Evolutionary conservation across 176 grass and related monocot species (phyloP).

Genomic region (Juncus effusus): DNA sequence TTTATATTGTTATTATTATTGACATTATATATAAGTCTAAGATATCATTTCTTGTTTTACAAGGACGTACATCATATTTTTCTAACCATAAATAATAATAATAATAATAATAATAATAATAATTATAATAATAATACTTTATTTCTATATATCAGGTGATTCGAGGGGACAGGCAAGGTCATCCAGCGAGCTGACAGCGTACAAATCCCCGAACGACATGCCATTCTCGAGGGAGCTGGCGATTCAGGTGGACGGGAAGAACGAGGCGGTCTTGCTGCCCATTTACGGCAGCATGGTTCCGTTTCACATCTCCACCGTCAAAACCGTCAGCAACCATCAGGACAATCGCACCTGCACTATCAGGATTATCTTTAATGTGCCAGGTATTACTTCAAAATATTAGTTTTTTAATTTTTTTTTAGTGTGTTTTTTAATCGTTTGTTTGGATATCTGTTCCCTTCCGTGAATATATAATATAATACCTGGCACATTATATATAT

Average conservation of each 20-base stretch:
- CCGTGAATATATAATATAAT: too few relatives aligned
- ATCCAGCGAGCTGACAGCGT: constrained; percentile 71
- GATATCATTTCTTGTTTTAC: too few relatives aligned
- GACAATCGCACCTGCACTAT: constrained; percentile 71
- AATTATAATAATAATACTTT: too few relatives aligned
- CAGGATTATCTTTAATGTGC: constrained; percentile 74
- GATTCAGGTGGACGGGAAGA: constrained; percentile 83
- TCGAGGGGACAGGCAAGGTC: constrained; percentile 37
- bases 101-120: too few relatives aligned
- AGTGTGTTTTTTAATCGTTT: too few relatives aligned
- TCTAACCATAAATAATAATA: too few relatives aligned
- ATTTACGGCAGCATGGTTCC: constrained; percentile 80
- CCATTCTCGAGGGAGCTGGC: constrained; percentile 55
- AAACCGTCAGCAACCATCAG: constrained; percentile 67
- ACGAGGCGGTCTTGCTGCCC: constrained; percentile 81
- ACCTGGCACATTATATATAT: too few relatives aligned
- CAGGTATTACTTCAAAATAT: constrained; percentile 12
- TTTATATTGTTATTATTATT: too few relatives aligned
- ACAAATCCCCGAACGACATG: constrained; percentile 71
- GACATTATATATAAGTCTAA: too few relatives aligned
- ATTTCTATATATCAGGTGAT: constrained; percentile 12
- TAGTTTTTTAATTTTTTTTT: too few relatives aligned
- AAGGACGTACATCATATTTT: too few relatives aligned
- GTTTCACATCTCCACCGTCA: constrained; percentile 90
- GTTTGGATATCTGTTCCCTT: too few relatives aligned